Base-by-base conservation (phyloP, 805 yeast species). In the Candida adriatica region DNA sequence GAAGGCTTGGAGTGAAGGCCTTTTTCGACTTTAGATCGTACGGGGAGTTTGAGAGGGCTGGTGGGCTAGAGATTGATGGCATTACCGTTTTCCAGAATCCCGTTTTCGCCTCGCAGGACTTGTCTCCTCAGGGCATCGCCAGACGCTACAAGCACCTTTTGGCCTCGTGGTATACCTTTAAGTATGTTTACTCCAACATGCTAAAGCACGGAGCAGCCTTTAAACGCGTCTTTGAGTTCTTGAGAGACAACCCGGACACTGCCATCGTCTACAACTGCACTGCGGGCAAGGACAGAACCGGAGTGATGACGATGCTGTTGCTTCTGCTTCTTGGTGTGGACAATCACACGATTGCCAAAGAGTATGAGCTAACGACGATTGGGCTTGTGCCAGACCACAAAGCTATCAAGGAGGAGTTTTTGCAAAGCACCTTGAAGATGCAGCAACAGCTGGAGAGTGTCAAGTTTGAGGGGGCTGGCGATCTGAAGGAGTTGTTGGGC, bases 221-320 rank as follows among this genome's bases (percentile, higher is more conserved):
- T 48, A 62, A 58, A 26, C 48, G 51, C 6, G 66, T 84, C 16
- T 70, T 83, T 43, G 54, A 58, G 29, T 71, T 62, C 44, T 59
- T 85, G 28, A 61, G 75, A 26, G 83, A 79, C 36, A 52, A 62
- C 26, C 68, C 74, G 4, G 54, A 58, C 10, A 61, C 58, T n/a
- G 67, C 72, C 2, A 58, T 85, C 37, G 56, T 80, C 8, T 73
- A 77, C 53, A 90, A 83, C 49, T 85, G 94, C 56, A 73, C 87
- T 4, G 90, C 90, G 3, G 95, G 95, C 3, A 85, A 84, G 51
- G 95, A 85, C 52, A 67, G 94, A 26, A 84, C 95, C 0, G 95
- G 94, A 0, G 62, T 84, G 9, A 51, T 82, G 42, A 70, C 78
- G 2, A 81, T 85, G 75, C 53, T 85, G 36, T 59, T 84, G 4